Percentiles rank a stretch among this genome's conserved stretches.
phyloP scores from a whole-genome alignment of 176 grass and related monocot genomes.

The Ananas comosus region DNA sequence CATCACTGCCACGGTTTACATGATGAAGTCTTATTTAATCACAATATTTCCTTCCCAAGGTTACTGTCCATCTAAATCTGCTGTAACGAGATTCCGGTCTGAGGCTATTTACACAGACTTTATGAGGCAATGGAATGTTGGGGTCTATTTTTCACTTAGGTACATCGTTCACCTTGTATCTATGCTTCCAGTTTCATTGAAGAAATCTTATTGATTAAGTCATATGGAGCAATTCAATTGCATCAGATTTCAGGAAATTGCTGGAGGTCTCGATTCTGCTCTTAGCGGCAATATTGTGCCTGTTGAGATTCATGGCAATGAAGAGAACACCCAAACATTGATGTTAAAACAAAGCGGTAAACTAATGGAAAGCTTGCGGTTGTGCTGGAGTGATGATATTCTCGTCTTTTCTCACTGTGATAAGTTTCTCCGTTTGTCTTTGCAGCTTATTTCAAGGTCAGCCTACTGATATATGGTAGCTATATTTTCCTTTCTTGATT shows the following conservation, averaged over 20 bases:
- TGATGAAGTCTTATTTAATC: background rate
- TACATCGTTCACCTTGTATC: slow-evolving; percentile 6
- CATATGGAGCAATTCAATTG: slow-evolving; percentile 23
- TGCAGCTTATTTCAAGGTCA: slow-evolving; percentile 96
- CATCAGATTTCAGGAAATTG: slow-evolving; percentile 98
- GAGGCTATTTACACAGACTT: slow-evolving; percentile 67
- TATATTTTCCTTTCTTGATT: slow-evolving; percentile 13
- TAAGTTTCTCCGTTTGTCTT: slow-evolving; percentile 86
- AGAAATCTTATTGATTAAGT: slow-evolving; percentile 11
- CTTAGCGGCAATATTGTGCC: slow-evolving; percentile 48
- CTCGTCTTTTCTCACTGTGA: slow-evolving; percentile 82
- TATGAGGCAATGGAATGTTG: slow-evolving; percentile 86
- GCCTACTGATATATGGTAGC: background rate
- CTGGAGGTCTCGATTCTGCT: slow-evolving; percentile 74
- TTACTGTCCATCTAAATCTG: slow-evolving; percentile 61
- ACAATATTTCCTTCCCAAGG: slow-evolving; percentile 30
- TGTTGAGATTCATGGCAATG: slow-evolving; percentile 28
- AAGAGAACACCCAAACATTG: slow-evolving; percentile 30
- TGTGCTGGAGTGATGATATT: slow-evolving; percentile 90
- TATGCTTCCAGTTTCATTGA: slow-evolving; percentile 2
- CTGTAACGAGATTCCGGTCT: slow-evolving; percentile 64
- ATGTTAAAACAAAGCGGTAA: slow-evolving; percentile 79
- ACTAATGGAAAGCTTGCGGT: slow-evolving; percentile 77
- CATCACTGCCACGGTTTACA: background rate
- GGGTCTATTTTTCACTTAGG: slow-evolving; percentile 94